Evolutionary conservation across 805 yeast genomes (phyloP), one percentile per base, ranked within the genome.

Genomic region (Groenewaldozyma tartarivorans): DNA sequence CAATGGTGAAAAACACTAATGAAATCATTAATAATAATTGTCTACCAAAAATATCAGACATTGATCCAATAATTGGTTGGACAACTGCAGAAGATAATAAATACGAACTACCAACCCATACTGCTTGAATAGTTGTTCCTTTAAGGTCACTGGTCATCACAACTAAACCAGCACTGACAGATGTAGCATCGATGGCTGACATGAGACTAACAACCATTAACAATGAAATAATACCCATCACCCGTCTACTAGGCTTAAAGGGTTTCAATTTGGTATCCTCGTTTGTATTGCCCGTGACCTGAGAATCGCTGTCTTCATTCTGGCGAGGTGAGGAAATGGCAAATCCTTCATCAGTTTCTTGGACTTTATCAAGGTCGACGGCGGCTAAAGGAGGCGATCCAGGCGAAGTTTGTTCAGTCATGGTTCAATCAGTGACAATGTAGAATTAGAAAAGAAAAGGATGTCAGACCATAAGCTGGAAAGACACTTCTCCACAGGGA

Each of bases 1-100:
- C 88, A 3, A 70, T 57, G 52, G 75, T 77, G 52, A 80, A 79
- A 2, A 81, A 49, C 1, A 68, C 48, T 2, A 79, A 60, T 1
- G 79, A 72, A 2, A 57, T 55, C 5, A 74, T 48, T 49, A 77
- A 51, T 4, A 75, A 60, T 40, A 65, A 58, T 49, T 75, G 74
- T 36, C 83, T 64, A 5, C 60, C 61, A 38, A 56, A 56, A 7
- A 53, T 47, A 20, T 45, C 46, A 5, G 48, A 45, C 16, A 45
- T 19, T 2, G 43, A 34, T 4, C 43, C 48, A 13, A 45, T 30
- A 16, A 40, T 33, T 11, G 48, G 48, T 20, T 41, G 49, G 16
- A 44, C 27, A 3, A 46, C 51, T 9, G 51, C 49, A 3, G 49
- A 40, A 11, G 55, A 38, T 18, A 56, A 41, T 24, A 56, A 40